Percentiles rank a stretch among this genome's conserved stretches.
Evolutionary conservation across 1,284 basidiomycete genomes (phyloP).

Genomic region (Leccinum pachyderme): DNA sequence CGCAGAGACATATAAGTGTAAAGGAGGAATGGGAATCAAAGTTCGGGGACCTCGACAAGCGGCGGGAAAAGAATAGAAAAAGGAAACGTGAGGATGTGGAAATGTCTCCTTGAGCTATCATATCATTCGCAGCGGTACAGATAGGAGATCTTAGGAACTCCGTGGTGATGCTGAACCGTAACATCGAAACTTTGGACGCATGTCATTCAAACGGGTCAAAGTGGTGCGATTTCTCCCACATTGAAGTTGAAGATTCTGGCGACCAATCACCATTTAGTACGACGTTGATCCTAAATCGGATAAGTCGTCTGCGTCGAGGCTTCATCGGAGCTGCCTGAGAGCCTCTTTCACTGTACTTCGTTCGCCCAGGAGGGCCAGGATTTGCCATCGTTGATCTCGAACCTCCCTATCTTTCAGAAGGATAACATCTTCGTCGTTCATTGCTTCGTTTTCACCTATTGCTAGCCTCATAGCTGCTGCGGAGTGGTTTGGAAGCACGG

Average conservation of each 20-base stretch:
- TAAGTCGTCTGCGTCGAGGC: background rate
- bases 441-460: slow-evolving; percentile 54
- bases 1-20: slow-evolving; percentile 20
- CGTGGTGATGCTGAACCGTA: background rate
- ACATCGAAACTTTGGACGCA: background rate
- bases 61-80: slow-evolving; percentile 14
- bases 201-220: background rate
- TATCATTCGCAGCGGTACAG: background rate
- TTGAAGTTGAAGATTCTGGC: background rate
- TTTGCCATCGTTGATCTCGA: slow-evolving; percentile 68
- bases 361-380: slow-evolving; percentile 70
- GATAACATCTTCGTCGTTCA: slow-evolving; percentile 50
- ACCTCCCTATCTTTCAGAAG: slow-evolving; percentile 63
- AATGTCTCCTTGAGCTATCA: slow-evolving; percentile 27
- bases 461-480: slow-evolving; percentile 71
- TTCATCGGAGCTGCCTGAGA: slow-evolving; percentile 39
- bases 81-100: slow-evolving; percentile 24
- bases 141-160: background rate
- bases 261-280: background rate
- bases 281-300: background rate
- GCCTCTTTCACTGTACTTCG: slow-evolving; percentile 70
- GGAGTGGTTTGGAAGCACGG: slow-evolving; percentile 72
- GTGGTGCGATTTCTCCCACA: background rate
- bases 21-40: slow-evolving; percentile 31
- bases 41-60: slow-evolving; percentile 26